phyloP scores from a whole-genome alignment of 75 land plant species.

The Selaginella moellendorffii region DNA sequence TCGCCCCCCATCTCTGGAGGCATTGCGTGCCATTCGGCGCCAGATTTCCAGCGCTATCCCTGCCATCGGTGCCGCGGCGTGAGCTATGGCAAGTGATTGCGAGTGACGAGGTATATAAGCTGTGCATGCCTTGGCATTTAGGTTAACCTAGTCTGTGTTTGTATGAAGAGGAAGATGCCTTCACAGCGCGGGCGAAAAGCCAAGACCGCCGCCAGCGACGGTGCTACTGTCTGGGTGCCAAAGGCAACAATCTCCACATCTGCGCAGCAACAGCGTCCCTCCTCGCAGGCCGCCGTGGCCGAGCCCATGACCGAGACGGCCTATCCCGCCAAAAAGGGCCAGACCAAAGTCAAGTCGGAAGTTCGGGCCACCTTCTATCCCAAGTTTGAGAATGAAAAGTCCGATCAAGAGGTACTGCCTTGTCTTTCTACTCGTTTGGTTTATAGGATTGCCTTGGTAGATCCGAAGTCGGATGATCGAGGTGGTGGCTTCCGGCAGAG shows the following conservation, averaged over 20 bases:
- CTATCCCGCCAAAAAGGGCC: neutral
- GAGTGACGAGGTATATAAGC: too few species aligned
- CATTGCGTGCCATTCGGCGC: too few species aligned
- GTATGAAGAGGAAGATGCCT: too few species aligned
- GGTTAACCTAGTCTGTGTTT: too few species aligned
- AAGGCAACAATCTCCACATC: neutral
- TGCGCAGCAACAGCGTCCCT: neutral
- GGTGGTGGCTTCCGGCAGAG: constrained; percentile 67
- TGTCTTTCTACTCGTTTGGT: neutral
- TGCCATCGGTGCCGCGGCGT: too few species aligned
- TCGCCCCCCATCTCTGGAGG: too few species aligned
- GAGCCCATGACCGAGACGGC: neutral
- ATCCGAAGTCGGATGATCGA: constrained; percentile 71
- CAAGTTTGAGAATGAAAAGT: constrained; percentile 95
- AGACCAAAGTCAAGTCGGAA: constrained; percentile 6
- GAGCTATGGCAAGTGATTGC: too few species aligned
- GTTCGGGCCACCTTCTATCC: constrained; percentile 92
- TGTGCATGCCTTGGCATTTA: too few species aligned
- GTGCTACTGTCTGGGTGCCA: neutral
- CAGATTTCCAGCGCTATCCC: too few species aligned
- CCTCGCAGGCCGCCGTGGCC: neutral
- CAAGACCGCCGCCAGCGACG: too few species aligned
- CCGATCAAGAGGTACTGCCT: constrained; percentile 77
- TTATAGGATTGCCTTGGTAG: constrained; percentile 23
- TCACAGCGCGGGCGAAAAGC: too few species aligned